Percentiles rank a stretch among this genome's conserved stretches.
Evolutionary conservation across 768 basidiomycete genomes (phyloP).

Genomic region (Pleurotus sapidus): DNA sequence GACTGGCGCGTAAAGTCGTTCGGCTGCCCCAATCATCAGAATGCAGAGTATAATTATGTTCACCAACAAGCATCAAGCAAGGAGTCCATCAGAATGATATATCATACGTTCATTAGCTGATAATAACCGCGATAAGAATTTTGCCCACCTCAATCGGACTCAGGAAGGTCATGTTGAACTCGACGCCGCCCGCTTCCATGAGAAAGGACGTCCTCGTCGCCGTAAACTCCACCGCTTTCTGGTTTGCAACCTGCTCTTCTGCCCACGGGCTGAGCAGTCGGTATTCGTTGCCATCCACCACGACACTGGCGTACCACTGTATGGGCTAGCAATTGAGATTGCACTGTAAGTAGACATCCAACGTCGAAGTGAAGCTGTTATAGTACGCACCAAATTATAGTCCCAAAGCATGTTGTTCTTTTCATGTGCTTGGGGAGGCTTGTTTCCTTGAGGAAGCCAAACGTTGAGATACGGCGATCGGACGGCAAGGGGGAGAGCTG

Average conservation of each 20-base stretch:
- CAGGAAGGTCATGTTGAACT: constrained; percentile 11
- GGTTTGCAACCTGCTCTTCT: neutral
- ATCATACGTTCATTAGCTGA: too few relatives aligned
- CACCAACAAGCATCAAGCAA: too few relatives aligned
- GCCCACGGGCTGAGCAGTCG: neutral
- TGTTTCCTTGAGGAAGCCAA: constrained; percentile 6
- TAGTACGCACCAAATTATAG: neutral
- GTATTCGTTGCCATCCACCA: neutral
- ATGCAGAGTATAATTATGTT: too few relatives aligned
- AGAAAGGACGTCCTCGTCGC: constrained; percentile 7
- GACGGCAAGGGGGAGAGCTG: constrained; percentile 6
- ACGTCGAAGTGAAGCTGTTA: neutral
- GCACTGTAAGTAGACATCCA: too few relatives aligned
- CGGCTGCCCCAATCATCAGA: neutral
- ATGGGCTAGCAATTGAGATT: neutral
- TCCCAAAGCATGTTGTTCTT: neutral
- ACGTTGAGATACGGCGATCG: constrained; percentile 3
- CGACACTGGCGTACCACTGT: constrained; percentile 5
- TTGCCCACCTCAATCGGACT: constrained; percentile 10
- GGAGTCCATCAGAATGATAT: too few relatives aligned
- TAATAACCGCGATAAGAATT: neutral
- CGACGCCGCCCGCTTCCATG: constrained; percentile 2
- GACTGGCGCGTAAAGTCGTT: constrained; percentile 8
- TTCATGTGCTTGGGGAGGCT: neutral
- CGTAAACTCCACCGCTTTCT: constrained; percentile 7